Conservation (phyloP, 2,329 filamentous ascomycete species). For the Fusarium anguioides region DNA sequence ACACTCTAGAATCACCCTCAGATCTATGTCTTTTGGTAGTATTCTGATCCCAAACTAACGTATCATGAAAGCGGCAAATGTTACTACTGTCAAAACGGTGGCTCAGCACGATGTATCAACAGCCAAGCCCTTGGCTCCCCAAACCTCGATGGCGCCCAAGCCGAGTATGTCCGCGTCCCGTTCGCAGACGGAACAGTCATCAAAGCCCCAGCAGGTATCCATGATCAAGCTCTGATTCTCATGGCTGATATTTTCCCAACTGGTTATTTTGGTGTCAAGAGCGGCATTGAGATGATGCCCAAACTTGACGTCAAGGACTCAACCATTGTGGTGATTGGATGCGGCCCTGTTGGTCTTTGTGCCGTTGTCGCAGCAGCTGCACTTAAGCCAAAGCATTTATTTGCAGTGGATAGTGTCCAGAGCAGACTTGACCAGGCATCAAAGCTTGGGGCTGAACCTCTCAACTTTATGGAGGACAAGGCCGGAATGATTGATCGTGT, state of each 20-base stretch:
- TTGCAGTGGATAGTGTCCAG: conserved; percentile 82
- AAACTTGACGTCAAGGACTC: conserved; percentile 54
- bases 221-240: conserved; percentile 79
- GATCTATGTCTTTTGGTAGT: too few species aligned
- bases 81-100: conserved; percentile 84
- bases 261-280: conserved; percentile 84
- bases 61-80: conserved; percentile 62
- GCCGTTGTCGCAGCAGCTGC: conserved; percentile 80
- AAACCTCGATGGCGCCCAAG: conserved; percentile 79
- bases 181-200: conserved; percentile 82
- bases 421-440: conserved; percentile 78
- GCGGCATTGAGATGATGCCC: conserved; percentile 74
- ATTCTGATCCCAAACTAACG: neutral
- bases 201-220: conserved; percentile 72
- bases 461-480: conserved; percentile 78
- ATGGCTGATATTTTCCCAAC: conserved; percentile 96
- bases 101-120: conserved; percentile 80
- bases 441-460: conserved; percentile 80
- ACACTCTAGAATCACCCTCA: neutral
- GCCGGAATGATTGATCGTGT: conserved; percentile 75
- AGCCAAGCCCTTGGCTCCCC: conserved; percentile 76
- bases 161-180: conserved; percentile 84
- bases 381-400: conserved; percentile 77
- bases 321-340: conserved; percentile 84
- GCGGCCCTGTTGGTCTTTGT: conserved; percentile 87